Percentiles rank a stretch among this genome's conserved stretches.
Conservation (phyloP, 352 stramenopile genomes). For the Phytophthora agathidicida region DNA sequence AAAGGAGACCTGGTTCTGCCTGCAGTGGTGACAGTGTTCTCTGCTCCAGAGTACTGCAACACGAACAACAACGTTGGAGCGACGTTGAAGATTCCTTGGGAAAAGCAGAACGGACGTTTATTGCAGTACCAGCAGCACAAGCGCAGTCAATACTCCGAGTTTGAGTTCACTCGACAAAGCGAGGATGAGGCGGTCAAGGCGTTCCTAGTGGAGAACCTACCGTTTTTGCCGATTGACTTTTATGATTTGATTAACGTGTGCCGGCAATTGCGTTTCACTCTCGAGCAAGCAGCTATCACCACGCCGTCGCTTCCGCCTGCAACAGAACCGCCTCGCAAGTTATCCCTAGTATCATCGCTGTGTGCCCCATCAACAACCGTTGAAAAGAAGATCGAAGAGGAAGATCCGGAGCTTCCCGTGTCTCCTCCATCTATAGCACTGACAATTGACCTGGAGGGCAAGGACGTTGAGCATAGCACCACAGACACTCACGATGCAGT, state of each 20-base stretch:
- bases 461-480: conserved; percentile 16
- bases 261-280: conserved; percentile 53
- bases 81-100: conserved; percentile 71
- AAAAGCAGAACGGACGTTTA: conserved; percentile 38
- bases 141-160: conserved; percentile 59
- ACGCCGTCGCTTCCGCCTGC: conserved; percentile 17
- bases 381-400: conserved; percentile 22
- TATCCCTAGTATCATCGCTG: conserved; percentile 44
- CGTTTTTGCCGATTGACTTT: conserved; percentile 82
- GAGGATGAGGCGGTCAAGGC: conserved; percentile 60
- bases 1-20: conserved; percentile 37
- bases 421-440: conserved; percentile 15
- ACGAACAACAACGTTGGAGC: conserved; percentile 84
- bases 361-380: conserved; percentile 26
- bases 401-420: conserved; percentile 36
- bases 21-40: conserved; percentile 83
- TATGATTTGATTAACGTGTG: conserved; percentile 75
- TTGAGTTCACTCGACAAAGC: conserved; percentile 54
- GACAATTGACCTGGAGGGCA: conserved; percentile 15
- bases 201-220: conserved; percentile 62
- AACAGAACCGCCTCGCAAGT: conserved; percentile 15
- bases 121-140: conserved; percentile 78
- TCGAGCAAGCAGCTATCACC: conserved; percentile 43
- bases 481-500: conserved; percentile 6
- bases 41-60: conserved; percentile 85